phyloP scores from a whole-genome alignment of 2,329 filamentous ascomycete species.

The Acephala macrosclerotiorum region DNA sequence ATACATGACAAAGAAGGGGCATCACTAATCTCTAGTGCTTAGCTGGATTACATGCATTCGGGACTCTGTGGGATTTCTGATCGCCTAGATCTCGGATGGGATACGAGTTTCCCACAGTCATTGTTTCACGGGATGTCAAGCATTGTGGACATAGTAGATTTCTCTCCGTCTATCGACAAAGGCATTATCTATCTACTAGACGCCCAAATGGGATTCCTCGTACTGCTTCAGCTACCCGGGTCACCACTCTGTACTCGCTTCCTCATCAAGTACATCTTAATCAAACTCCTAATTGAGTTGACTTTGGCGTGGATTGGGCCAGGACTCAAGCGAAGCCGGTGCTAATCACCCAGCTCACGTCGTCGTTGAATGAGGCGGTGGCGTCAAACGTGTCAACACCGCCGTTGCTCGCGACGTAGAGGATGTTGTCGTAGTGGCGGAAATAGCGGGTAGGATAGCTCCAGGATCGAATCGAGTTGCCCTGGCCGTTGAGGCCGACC shows the following conservation, averaged over 20 bases:
- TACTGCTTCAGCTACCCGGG: too few relatives aligned
- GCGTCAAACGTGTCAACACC: constrained; percentile 63
- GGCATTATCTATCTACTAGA: too few relatives aligned
- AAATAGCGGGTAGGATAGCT: constrained; percentile 65
- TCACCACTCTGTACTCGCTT: too few relatives aligned
- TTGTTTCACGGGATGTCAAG: background rate
- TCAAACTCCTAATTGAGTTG: too few relatives aligned
- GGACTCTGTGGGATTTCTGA: constrained; percentile 51
- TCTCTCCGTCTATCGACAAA: too few relatives aligned
- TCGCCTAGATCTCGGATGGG: constrained; percentile 16
- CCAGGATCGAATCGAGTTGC: constrained; percentile 63
- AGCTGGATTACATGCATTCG: constrained; percentile 49
- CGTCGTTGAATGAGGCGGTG: constrained; percentile 56
- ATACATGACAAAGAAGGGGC: constrained; percentile 1
- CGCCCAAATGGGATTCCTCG: too few relatives aligned
- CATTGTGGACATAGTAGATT: too few relatives aligned
- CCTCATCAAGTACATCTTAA: too few relatives aligned
- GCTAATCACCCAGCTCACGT: constrained; percentile 59
- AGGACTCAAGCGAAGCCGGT: constrained; percentile 51
- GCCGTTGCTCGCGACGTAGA: constrained; percentile 60
- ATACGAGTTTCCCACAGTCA: constrained; percentile 22
- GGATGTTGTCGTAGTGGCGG: constrained; percentile 58
- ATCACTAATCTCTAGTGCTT: constrained; percentile 23
- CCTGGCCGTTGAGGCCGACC: constrained; percentile 57
- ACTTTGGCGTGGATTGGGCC: background rate